phyloP scores from a whole-genome alignment of 306 rosid genomes.

The Fragaria ananassa region DNA sequence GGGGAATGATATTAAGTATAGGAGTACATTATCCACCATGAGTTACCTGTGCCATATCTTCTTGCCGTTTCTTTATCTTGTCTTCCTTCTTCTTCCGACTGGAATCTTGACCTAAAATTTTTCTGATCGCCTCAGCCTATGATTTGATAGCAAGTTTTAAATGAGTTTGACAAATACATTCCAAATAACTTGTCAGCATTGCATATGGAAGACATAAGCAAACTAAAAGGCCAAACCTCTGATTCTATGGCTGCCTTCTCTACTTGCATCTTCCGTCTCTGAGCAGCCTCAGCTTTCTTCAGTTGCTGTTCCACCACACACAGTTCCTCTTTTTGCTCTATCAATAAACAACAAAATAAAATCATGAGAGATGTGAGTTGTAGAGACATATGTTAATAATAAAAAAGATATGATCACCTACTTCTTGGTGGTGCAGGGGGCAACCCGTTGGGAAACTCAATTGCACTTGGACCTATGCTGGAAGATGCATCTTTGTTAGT shows the following conservation, averaged over 20 bases:
- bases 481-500: constrained; percentile 37
- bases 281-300: constrained; percentile 60
- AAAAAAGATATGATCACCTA: constrained; percentile 16
- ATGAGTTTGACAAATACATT: not conserved
- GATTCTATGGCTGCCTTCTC: constrained; percentile 62
- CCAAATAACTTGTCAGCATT: not conserved
- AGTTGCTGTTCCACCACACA: constrained; percentile 52
- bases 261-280: constrained; percentile 54
- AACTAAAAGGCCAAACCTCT: constrained; percentile 37
- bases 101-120: constrained; percentile 59
- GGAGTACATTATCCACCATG: not conserved
- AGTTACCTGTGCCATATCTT: constrained; percentile 38
- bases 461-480: constrained; percentile 31
- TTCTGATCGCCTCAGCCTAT: constrained; percentile 59
- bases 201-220: not conserved
- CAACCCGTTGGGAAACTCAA: constrained; percentile 37
- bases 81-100: constrained; percentile 56
- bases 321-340: constrained; percentile 45
- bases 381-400: not conserved
- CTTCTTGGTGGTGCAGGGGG: constrained; percentile 38
- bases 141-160: constrained; percentile 1
- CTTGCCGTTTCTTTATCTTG: constrained; percentile 46
- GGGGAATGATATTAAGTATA: not conserved
- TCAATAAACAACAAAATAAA: not conserved
- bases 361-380: not conserved